Evolutionary conservation across 2,329 filamentous ascomycete species (phyloP).

Genomic region (Fusarium sp.): DNA sequence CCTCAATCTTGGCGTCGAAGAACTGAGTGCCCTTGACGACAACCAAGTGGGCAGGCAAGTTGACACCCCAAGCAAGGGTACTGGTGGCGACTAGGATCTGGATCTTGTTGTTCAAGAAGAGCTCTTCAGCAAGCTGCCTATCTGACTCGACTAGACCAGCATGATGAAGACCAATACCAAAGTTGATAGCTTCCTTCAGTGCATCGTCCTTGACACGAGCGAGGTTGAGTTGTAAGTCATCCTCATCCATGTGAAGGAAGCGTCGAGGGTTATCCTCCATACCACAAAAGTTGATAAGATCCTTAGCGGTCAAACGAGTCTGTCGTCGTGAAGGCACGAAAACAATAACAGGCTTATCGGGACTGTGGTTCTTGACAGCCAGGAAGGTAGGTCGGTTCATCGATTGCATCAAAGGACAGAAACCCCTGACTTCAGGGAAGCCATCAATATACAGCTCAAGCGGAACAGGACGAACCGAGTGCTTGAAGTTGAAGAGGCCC

Average conservation of each 20-base stretch:
- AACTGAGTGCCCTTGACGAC: slow-evolving; percentile 98
- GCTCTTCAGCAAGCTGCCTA: slow-evolving; percentile 88
- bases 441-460: slow-evolving; percentile 97
- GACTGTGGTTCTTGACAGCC: slow-evolving; percentile 95
- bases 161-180: slow-evolving; percentile 97
- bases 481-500: slow-evolving; percentile 94
- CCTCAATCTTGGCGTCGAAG: slow-evolving; percentile 97
- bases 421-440: slow-evolving; percentile 93
- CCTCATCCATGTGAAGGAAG: slow-evolving; percentile 94
- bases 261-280: slow-evolving; percentile 98
- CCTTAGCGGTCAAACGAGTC: slow-evolving; percentile 93
- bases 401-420: slow-evolving; percentile 97
- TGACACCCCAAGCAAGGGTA: slow-evolving; percentile 98
- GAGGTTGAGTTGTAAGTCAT: slow-evolving; percentile 90
- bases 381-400: slow-evolving; percentile 99
- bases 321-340: slow-evolving; percentile 96
- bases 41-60: slow-evolving; percentile 94
- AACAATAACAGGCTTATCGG: slow-evolving; percentile 96
- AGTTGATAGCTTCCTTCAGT: slow-evolving; percentile 91
- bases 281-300: slow-evolving; percentile 95
- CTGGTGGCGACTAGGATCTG: slow-evolving; percentile 96
- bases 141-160: slow-evolving; percentile 96
- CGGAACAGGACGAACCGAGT: slow-evolving; percentile 95
- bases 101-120: slow-evolving; percentile 98
- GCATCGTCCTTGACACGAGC: slow-evolving; percentile 92